Evolutionary conservation across 202 grass and related monocot species (phyloP).

Genomic region (Zoysia matrella): DNA sequence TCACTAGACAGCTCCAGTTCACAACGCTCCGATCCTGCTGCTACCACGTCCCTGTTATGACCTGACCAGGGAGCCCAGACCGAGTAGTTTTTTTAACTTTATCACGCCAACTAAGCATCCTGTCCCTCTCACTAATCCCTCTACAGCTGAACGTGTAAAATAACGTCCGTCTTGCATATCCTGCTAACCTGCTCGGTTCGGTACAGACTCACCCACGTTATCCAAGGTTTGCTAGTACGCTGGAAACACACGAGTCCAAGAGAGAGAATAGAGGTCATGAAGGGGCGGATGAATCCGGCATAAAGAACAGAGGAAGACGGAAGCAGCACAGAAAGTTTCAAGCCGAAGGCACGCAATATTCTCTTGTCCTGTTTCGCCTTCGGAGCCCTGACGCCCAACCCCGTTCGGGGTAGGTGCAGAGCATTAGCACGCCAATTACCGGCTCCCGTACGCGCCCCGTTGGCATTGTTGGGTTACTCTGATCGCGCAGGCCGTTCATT

Average conservation of each 20-base stretch:
- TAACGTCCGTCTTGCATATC: no score
- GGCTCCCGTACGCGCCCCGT: not conserved
- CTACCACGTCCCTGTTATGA: conserved; percentile 29
- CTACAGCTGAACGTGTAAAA: not conserved
- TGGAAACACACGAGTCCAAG: not conserved
- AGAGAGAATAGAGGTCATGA: not conserved
- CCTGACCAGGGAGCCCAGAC: not conserved
- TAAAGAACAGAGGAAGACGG: not conserved
- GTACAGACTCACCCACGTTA: conserved; percentile 20
- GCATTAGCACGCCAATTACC: conserved; percentile 38
- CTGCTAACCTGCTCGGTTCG: not conserved
- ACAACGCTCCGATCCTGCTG: conserved; percentile 1
- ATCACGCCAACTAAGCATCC: conserved; percentile 22
- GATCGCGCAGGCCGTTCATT: no score
- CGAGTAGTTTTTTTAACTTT: not conserved
- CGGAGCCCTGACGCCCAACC: not conserved
- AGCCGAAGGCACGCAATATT: not conserved
- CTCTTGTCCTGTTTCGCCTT: conserved; percentile 16
- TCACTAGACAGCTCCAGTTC: conserved; percentile 29
- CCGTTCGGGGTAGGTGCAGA: conserved; percentile 25
- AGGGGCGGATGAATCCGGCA: not conserved
- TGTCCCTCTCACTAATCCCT: not conserved
- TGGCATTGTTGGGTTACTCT: not conserved
- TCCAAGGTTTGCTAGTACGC: conserved; percentile 30
- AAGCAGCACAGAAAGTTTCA: conserved; percentile 46